Evolutionary conservation across 73 alveolate species (phyloP), one percentile per base, ranked within the genome.

Genomic region (Paramecium primaurelia): DNA sequence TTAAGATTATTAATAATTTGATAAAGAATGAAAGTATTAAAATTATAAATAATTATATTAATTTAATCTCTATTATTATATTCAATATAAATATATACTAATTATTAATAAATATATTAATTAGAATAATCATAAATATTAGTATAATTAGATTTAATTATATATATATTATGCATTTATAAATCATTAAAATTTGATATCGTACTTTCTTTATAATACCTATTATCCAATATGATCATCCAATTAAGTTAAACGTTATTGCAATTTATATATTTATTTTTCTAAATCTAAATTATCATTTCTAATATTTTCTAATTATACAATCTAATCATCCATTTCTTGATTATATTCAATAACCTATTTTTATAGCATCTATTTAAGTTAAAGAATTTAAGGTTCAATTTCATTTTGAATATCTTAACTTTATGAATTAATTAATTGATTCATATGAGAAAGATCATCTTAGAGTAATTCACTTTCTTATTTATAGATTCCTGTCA

Each of bases 161-260:
- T 22, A 22, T 38, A 38, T 38, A 38, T 38, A 38, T 38, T 38
- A 7, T 38, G 45, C 45, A 38, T n/a, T 54, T 4, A 54, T 54
- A 54, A 54, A 54, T 64, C 84, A 64, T 64, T 22, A 64, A 64
- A 64, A 64, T 64, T 64, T 64, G 20, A 64, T 64, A 26, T 64
- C 84, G 49, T 64, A 64, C 16, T 64, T 64, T 64, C 84, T 28
- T 9, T 64, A 64, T 34, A 64, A 9, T 3, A 64, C 49, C 9
- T 64, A 64, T 18, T 22, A 64, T 34, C 84, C 84, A 32, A 64
- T 64, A 64, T 64, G 84, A 64, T 64, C 84, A 64, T 64, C 84
- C 9, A 64, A 34, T 64, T 34, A 32, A 12, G 84, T 64, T 9
- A 64, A 34, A 32, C 84, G 20, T 34, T 64, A 32, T 32, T 64